These are phyloP conservation scores for Exophiala dermatitidis DNA, from an alignment of 2,329 filamentous ascomycete species.

Conservation along the genomic window DNA sequence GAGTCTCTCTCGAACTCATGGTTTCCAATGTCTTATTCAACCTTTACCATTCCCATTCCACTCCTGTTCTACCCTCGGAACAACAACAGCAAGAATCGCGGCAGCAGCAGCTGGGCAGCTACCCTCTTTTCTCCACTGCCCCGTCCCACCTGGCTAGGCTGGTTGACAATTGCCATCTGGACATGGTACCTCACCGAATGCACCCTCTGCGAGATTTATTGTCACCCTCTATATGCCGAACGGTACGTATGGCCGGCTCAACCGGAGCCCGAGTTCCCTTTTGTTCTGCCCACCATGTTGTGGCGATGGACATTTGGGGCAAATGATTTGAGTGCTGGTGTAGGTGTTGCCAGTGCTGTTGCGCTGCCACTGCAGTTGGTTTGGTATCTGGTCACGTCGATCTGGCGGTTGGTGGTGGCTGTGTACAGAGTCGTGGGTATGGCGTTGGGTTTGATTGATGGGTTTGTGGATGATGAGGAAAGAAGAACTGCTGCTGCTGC, in stretches of 20 bases:
- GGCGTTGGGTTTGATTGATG: constrained; percentile 36
- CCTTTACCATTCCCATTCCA: constrained; percentile 49
- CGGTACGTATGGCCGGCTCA: constrained; percentile 45
- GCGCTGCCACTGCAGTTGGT: too few species aligned
- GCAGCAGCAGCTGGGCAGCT: neutral
- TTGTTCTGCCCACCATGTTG: constrained; percentile 50
- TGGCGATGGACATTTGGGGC: constrained; percentile 36
- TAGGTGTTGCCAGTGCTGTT: too few species aligned
- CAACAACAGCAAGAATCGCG: constrained; percentile 26
- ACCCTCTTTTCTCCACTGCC: constrained; percentile 14
- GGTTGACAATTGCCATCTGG: constrained; percentile 36
- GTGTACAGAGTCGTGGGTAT: constrained; percentile 19
- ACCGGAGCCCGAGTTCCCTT: constrained; percentile 48
- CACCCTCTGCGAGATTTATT: constrained; percentile 46
- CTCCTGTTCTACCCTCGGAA: constrained; percentile 27
- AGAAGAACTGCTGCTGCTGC: constrained; percentile 10
- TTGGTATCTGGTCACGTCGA: neutral
- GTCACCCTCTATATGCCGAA: constrained; percentile 43
- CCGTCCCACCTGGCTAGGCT: constrained; percentile 35
- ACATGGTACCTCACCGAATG: constrained; percentile 46
- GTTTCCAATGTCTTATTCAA: constrained; percentile 45
- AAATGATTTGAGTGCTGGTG: too few species aligned
- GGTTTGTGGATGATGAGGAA: constrained; percentile 36
- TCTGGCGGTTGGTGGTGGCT: constrained; percentile 16
- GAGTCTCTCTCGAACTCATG: constrained; percentile 27